These are phyloP conservation scores for Voacanga thouarsii DNA, from an alignment of 257 asterid species.

Conservation along the genomic window DNA sequence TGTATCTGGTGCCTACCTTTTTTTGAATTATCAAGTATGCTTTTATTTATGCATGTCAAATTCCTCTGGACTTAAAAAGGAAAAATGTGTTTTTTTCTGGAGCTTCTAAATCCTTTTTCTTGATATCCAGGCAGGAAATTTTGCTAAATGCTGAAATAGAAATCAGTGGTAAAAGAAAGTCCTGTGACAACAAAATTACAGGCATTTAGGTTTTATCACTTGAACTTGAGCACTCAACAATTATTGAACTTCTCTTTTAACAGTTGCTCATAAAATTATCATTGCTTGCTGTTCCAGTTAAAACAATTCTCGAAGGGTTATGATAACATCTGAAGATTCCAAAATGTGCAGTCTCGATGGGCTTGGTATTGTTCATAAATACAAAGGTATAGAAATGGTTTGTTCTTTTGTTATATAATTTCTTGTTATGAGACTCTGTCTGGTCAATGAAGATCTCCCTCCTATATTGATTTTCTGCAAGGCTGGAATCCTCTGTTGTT, in stretches of 20 bases:
- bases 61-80: neutral
- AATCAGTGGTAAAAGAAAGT: conserved; percentile 52
- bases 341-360: conserved; percentile 76
- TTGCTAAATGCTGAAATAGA: conserved; percentile 46
- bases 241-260: neutral
- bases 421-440: neutral
- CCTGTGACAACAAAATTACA: conserved; percentile 62
- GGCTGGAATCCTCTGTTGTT: neutral
- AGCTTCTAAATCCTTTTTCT: conserved; percentile 13
- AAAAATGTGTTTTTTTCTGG: neutral
- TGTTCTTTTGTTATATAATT: neutral
- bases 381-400: conserved; percentile 49
- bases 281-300: conserved; percentile 48
- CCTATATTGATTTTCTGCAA: neutral
- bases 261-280: conserved; percentile 16
- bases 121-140: conserved; percentile 41
- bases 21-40: conserved; percentile 53
- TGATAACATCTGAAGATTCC: conserved; percentile 85
- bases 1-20: conserved; percentile 70
- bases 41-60: neutral
- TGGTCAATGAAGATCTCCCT: neutral
- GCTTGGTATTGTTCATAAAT: conserved; percentile 63
- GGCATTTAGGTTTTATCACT: conserved; percentile 72
- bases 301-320: conserved; percentile 46
- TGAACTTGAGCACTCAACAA: neutral